Base-by-base conservation (phyloP, 2,329 filamentous ascomycete genomes). In the Elsinoe necatrix region DNA sequence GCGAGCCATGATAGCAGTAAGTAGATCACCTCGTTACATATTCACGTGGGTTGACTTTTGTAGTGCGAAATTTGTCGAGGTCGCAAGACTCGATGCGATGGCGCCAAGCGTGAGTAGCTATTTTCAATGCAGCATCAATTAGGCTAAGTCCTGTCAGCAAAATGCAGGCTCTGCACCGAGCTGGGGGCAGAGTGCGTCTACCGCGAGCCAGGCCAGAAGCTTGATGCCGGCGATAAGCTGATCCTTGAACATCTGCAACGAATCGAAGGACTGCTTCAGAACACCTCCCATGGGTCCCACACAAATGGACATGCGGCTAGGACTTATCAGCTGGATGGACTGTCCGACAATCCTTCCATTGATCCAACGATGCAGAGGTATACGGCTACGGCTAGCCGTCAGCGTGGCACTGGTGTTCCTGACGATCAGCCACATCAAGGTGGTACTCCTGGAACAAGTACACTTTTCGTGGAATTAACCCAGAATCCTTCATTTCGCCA, bases 181-280 rank as follows among this genome's bases (percentile, higher is more conserved):
- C 76, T 92, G 39, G 86, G 87, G 56, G 88, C 87, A 43, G 86
- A 92, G 61, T 93, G 88, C 70, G 80, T 91, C 62, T 93, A 93
- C 69, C 81, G 88, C 61, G 88, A 93, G 68, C 88, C 88, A 5
- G 87, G 87, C 2, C 88, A 92, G 75, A 93, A 93, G 72, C 80
- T 93, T 8, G 88, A 93, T 68, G 87, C 87, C 34, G 88, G 88
- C 62, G 88, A 92, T 74, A 92, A 91, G 72, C 76, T 93, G 57
- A 93, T 93, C 60, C 74, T 93, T 35, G 88, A 92, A 67, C 84
- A 86, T 57, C 76, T 93, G 34, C 82, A 80, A 63, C 83, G 86
- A 55, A 91, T 93, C 64, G 88, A 93, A 69, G 85, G 78, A 52
- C 74, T 93, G 43, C 76, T 93, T n/a, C 86, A 91, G 67, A 83